Evolutionary conservation across 2,329 filamentous ascomycete genomes (phyloP).

Genomic region (Chaetomium sp.): DNA sequence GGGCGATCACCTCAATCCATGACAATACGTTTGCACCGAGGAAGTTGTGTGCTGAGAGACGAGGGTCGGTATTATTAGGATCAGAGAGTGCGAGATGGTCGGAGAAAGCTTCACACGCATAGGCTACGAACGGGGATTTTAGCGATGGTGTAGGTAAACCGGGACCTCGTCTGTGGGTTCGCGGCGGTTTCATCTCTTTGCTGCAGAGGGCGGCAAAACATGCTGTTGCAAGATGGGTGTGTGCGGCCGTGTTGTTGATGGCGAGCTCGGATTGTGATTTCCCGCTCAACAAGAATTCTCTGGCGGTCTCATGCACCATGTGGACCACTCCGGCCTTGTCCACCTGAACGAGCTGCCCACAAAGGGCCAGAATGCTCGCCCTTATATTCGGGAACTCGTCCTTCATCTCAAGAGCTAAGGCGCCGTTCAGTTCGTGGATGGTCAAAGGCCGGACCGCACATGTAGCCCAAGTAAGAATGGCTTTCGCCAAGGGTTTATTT

Average conservation of each 20-base stretch:
- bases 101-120: background rate
- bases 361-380: background rate
- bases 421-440: background rate
- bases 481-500: background rate
- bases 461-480: background rate
- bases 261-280: background rate
- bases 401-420: background rate
- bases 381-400: background rate
- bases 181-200: background rate
- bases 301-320: background rate
- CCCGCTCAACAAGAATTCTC: background rate
- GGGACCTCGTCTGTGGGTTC: background rate
- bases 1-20: constrained; percentile 28
- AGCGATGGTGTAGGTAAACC: background rate
- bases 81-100: background rate
- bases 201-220: background rate
- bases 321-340: background rate
- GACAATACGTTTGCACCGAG: constrained; percentile 28
- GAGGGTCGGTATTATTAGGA: constrained; percentile 13
- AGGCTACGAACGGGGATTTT: background rate
- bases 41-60: constrained; percentile 24
- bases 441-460: background rate
- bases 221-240: background rate
- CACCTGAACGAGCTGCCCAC: background rate
- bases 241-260: background rate